Evolutionary conservation across 2,329 filamentous ascomycete genomes (phyloP).

Genomic region (Colletotrichum sojae): DNA sequence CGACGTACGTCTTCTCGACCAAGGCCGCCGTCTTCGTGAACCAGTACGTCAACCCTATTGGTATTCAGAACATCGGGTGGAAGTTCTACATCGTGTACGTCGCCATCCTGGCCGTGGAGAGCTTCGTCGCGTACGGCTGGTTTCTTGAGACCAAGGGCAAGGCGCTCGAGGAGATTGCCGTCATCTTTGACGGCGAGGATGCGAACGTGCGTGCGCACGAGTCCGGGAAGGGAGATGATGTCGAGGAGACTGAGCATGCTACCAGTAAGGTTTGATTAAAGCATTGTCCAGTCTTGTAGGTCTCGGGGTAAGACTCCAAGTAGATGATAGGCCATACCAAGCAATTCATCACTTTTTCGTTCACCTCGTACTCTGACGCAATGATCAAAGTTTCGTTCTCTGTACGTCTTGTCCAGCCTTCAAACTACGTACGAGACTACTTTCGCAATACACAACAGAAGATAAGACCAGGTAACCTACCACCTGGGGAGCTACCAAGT

Average conservation of each 20-base stretch:
- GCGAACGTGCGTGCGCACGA: conserved; percentile 32
- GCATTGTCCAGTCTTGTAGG: no score
- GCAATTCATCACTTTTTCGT: no score
- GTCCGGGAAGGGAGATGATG: conserved; percentile 18
- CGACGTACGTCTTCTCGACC: conserved; percentile 46
- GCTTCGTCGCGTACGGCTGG: conserved; percentile 56
- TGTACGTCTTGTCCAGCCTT: no score
- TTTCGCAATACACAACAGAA: no score
- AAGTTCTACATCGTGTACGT: conserved; percentile 72
- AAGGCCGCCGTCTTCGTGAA: conserved; percentile 50
- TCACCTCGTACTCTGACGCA: no score
- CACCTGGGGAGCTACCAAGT: no score
- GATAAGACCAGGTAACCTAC: no score
- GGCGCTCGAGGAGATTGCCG: conserved; percentile 69
- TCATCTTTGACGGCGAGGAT: conserved; percentile 64
- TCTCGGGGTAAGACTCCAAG: not conserved
- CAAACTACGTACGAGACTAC: no score
- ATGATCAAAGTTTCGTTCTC: no score
- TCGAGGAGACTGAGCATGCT: conserved; percentile 35
- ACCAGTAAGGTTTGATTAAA: conserved; percentile 12
- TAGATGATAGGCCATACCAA: no score
- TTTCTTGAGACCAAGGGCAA: conserved; percentile 68
- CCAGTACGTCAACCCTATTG: conserved; percentile 65
- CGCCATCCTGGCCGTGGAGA: conserved; percentile 61
- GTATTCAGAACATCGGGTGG: conserved; percentile 63